Conservation (phyloP, 2,329 filamentous ascomycete genomes). For the Talaromyces islandicus region DNA sequence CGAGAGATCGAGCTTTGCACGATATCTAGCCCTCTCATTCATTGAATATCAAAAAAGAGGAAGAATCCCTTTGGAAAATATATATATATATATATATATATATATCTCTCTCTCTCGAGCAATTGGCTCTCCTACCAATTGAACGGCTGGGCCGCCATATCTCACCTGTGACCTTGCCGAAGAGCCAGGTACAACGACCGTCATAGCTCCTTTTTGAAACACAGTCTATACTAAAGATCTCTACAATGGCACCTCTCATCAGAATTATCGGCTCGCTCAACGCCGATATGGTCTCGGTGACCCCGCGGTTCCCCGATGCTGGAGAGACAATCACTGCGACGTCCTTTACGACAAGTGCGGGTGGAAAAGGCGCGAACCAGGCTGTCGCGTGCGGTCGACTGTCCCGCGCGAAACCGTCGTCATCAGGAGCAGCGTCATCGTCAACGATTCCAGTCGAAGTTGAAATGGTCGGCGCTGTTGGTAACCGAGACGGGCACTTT, state of each 20-base stretch:
- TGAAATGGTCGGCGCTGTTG: constrained; percentile 69
- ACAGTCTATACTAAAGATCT: background rate
- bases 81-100: too few relatives aligned
- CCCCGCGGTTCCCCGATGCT: constrained; percentile 71
- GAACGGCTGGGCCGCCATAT: background rate
- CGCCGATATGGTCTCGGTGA: constrained; percentile 85
- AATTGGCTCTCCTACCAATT: background rate
- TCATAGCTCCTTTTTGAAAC: background rate
- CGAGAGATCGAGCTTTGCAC: too few relatives aligned
- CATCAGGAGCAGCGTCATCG: constrained; percentile 14
- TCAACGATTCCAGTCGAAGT: constrained; percentile 39
- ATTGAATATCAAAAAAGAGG: too few relatives aligned
- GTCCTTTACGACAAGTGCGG: constrained; percentile 72
- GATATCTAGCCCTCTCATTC: too few relatives aligned
- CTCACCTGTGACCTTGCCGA: background rate
- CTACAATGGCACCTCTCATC: constrained; percentile 50
- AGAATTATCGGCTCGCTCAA: constrained; percentile 90
- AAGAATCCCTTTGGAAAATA: background rate
- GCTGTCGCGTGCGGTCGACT: constrained; percentile 82
- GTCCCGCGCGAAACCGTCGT: constrained; percentile 49
- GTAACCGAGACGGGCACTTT: constrained; percentile 56
- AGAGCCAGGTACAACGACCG: background rate
- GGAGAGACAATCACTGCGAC: constrained; percentile 83
- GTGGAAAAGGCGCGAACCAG: constrained; percentile 95
- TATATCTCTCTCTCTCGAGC: too few relatives aligned